Base-by-base conservation (phyloP, 768 basidiomycete genomes). In the Boletus tomentosulus region DNA sequence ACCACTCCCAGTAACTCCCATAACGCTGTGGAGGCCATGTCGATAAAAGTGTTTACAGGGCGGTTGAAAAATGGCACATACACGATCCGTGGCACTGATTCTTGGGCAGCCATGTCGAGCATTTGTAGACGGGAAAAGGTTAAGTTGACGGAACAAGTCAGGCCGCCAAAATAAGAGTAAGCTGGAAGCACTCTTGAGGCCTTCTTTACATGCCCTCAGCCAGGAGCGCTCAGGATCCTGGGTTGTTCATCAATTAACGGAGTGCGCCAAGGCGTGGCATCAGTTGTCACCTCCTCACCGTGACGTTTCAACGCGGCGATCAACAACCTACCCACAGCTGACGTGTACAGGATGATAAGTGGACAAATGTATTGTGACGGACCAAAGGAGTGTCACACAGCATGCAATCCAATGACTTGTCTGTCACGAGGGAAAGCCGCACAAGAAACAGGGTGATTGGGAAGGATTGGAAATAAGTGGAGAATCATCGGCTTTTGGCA, bases 1-100 rank as follows among this genome's bases (percentile, higher is more conserved):
- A n/a, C 70, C 70, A 57, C 68, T 68, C 50, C 71, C 70, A 15
- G 71, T 73, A 30, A 64, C 56, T 8, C 69, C 70, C 71, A 71
- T 72, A 22, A 71, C 60, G 1, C 69, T 71, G 69, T 55, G 15
- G 35, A 41, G 28, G 11, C 38, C 38, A 39, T 19, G 19, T 49
- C 16, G n/a, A n/a, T 34, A 41, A 41, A 24, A 24, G n/a, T 41
- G 28, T 24, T 16, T 4, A 49, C 48, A 27, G 24, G 47, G 9
- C 11, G 2, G 3, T 6, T 37, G 34, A 27, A 22, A 39, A n/a
- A 37, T 16, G 33, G 11, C 6, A 31, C 48, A 6, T 49, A 41
- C 48, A 41, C 19, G 12, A 49, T 30, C 27, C 19, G 38, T 8
- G 47, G n/a, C 9, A 25, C 13, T 25, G 33, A 25, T 47, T 35